Conservation (phyloP, 176 grass and related monocot species). For the Hordeum vulgare region MorexV3_pseudomolecules_assembly NC_058518.1:506453821-506454320, state of each 20-base stretch:
- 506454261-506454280: slow-evolving; percentile 86
- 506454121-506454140: slow-evolving; percentile 36
- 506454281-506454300: slow-evolving; percentile 71
- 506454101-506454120: neutral
- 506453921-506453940: neutral
- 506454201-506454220: neutral
- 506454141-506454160: slow-evolving; percentile 38
- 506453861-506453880: neutral
- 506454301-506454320: slow-evolving; percentile 77
- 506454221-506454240: slow-evolving; percentile 38
- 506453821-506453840: neutral
- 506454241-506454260: slow-evolving; percentile 48
- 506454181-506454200: neutral
- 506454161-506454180: slow-evolving; percentile 22
- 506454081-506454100: neutral
- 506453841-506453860: slow-evolving; percentile 19
- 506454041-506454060: neutral
- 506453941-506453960: neutral
- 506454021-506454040: neutral
- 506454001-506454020: neutral
- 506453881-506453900: neutral
- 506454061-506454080: neutral
- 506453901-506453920: no score
- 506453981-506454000: neutral
- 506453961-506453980: neutral